Evolutionary conservation across 2,329 filamentous ascomycete genomes (phyloP).

Genomic region (Mariannaea sp.): DNA sequence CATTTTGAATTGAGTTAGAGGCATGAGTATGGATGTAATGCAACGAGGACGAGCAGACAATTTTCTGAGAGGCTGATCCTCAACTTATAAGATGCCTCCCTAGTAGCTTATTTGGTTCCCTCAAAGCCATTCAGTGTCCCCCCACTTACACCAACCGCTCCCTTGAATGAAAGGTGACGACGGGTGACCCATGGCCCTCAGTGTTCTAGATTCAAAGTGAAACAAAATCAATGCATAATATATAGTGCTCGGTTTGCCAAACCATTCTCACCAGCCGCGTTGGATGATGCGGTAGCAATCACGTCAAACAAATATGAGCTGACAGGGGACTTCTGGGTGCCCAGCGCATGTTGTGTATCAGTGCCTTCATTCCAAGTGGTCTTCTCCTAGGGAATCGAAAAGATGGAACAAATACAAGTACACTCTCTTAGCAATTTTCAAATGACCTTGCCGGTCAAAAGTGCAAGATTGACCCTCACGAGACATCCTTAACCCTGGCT

Average conservation of each 20-base stretch:
- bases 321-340: not conserved
- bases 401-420: too few species aligned
- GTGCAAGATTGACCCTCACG: too few species aligned
- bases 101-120: too few species aligned
- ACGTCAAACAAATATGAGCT: slow-evolving; percentile 14
- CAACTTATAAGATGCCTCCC: too few species aligned
- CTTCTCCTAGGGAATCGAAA: too few species aligned
- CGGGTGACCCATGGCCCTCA: slow-evolving; percentile 20
- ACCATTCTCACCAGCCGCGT: slow-evolving; percentile 25
- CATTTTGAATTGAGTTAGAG: slow-evolving; percentile 22
- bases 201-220: slow-evolving; percentile 25
- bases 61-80: too few species aligned
- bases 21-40: not conserved
- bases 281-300: slow-evolving; percentile 23
- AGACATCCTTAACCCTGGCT: too few species aligned
- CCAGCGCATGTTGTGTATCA: slow-evolving; percentile 9
- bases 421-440: too few species aligned
- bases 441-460: too few species aligned
- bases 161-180: slow-evolving; percentile 25
- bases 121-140: slow-evolving; percentile 29
- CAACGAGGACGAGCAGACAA: too few species aligned
- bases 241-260: not conserved
- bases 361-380: slow-evolving; percentile 11
- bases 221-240: slow-evolving; percentile 19
- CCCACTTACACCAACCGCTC: slow-evolving; percentile 20